These are phyloP conservation scores for Bauhinia variegata DNA, from an alignment of 306 rosid genomes.

Conservation along the genomic window DNA sequence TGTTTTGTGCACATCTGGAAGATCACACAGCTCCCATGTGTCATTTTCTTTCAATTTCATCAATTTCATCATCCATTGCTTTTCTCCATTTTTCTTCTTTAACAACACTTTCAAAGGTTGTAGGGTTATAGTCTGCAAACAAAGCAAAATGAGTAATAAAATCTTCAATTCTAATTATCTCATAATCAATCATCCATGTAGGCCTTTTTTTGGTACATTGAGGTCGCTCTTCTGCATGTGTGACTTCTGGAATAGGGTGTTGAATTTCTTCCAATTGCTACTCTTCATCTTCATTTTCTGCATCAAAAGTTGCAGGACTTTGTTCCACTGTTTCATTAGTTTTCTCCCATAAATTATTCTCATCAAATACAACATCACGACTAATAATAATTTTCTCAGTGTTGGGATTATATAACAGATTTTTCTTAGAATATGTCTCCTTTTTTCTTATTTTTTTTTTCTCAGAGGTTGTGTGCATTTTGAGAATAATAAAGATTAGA, in stretches of 20 bases:
- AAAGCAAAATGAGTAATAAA: neutral
- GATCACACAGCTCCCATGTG: neutral
- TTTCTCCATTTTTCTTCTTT: neutral
- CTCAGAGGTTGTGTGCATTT: no score
- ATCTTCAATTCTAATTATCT: neutral
- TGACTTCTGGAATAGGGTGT: neutral
- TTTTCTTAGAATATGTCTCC: no score
- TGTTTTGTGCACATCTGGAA: neutral
- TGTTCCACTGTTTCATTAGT: no score
- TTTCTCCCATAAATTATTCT: neutral
- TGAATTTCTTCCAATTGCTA: neutral
- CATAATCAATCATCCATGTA: neutral
- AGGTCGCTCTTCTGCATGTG: neutral
- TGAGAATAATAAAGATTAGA: no score
- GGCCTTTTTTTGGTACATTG: neutral
- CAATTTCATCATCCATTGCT: neutral
- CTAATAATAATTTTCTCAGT: neutral
- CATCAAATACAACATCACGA: neutral
- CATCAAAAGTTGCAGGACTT: neutral
- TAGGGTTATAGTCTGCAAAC: neutral
- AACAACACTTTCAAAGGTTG: neutral
- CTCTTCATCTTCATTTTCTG: neutral
- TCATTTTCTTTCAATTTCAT: neutral
- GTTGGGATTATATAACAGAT: neutral
- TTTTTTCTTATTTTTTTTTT: no score